phyloP scores from a whole-genome alignment of 1,284 basidiomycete species.

The Earliella scabrosa region DNA sequence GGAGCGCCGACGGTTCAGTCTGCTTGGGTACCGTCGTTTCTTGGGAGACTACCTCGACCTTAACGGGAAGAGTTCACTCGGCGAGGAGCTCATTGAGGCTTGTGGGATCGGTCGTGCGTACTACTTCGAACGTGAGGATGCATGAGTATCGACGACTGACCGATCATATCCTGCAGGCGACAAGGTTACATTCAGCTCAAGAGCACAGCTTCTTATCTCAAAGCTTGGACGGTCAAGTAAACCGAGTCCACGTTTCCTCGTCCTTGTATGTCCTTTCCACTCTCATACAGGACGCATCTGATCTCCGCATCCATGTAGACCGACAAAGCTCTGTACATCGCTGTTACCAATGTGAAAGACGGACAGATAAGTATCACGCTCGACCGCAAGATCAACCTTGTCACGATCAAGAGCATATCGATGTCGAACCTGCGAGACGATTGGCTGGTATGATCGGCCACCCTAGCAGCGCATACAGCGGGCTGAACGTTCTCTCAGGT shows the following conservation, averaged over 20 bases:
- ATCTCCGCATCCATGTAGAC: constrained; percentile 60
- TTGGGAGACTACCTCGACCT: constrained; percentile 97
- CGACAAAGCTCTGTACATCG: constrained; percentile 87
- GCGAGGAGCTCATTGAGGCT: constrained; percentile 77
- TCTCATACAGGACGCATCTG: neutral
- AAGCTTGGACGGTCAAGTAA: constrained; percentile 91
- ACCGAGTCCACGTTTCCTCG: constrained; percentile 88
- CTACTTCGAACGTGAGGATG: neutral
- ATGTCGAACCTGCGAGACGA: constrained; percentile 94
- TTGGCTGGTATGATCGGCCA: constrained; percentile 74
- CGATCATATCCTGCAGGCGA: constrained; percentile 49
- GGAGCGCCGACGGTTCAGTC: constrained; percentile 91
- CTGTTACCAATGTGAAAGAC: constrained; percentile 73
- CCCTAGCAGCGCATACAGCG: neutral
- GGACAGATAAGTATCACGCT: constrained; percentile 66
- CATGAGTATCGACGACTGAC: neutral
- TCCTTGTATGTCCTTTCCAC: constrained; percentile 66
- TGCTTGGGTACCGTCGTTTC: constrained; percentile 94
- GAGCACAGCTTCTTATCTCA: constrained; percentile 85
- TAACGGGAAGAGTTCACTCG: constrained; percentile 81
- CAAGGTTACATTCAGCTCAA: constrained; percentile 86
- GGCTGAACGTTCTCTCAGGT: constrained; percentile 42
- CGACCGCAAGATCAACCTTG: constrained; percentile 90
- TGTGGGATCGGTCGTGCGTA: constrained; percentile 78
- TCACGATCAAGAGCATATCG: constrained; percentile 84